Evolutionary conservation across 257 asterid species (phyloP), one percentile per base, ranked within the genome.

Genomic region (Petunia secreta): DNA sequence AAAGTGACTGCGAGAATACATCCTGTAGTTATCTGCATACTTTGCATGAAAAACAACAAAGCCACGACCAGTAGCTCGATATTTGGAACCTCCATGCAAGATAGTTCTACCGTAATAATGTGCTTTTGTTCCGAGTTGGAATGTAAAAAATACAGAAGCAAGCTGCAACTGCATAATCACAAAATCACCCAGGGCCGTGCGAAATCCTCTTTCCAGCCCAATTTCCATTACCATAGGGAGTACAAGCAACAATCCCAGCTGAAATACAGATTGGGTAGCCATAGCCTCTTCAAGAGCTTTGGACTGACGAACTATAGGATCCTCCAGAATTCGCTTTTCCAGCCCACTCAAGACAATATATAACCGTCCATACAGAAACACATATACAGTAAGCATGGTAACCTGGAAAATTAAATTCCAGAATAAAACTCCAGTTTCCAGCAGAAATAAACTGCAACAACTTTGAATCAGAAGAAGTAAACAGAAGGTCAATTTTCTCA

Each of bases 141-240:
- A 96, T 7, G 99, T 92, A 74, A 96, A 96, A 93, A 94, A 94
- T 4, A 96, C 98, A 2, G 99, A 91, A 15, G 99, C 98, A 81
- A 96, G 89, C 87, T 96, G 99, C 77, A 96, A 93, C 88, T 96
- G 99, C 99, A 96, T 94, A 48, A 92, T 88, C 40, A 94, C 86
- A 59, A 94, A 90, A 86, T 96, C 98, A 85, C 97, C 98, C 59
- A 96, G 75, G 44, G 99, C 99, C 67, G 91, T 92, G 9, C 97
- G 93, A 67, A 96, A 96, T 50, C 99, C 99, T 87, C 96, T 86
- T 87, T 96, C 98, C 9, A 96, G 90, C 50, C 98, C 98, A 3
- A 91, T 96, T 83, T 96, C 99, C 99, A 96, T 96, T 78, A 92
- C 93, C 99, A 96, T 96, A 37, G 99, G 99, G 34, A 96, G 89